A percentile compares a stretch with the other conserved stretches of the same genome.
Evolutionary conservation across 1,284 basidiomycete genomes (phyloP).

Genomic region (Cryptococcus hybrid): DNA sequence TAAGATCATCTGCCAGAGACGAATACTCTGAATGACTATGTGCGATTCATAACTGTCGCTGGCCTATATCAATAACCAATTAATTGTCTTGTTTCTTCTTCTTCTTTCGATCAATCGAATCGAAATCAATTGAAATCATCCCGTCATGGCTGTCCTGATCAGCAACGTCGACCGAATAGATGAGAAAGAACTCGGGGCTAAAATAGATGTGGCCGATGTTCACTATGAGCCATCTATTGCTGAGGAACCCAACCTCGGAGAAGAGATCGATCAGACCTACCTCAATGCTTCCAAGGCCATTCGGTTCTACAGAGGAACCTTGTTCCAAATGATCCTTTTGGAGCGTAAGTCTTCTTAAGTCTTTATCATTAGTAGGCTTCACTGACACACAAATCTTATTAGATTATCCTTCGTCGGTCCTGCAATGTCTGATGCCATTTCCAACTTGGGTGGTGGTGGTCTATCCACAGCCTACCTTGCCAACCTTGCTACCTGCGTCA

Average conservation of each 20-base stretch:
- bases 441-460: constrained; percentile 33
- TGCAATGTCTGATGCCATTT: constrained; percentile 30
- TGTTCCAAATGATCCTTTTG: constrained; percentile 32
- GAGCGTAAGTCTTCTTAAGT: constrained; percentile 18
- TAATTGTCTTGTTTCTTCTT: no score
- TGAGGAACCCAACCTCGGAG: neutral
- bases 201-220: no score
- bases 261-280: constrained; percentile 17
- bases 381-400: neutral
- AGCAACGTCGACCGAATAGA: no score
- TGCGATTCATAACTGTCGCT: no score
- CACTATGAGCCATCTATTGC: neutral
- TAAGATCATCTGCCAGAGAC: no score
- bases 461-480: constrained; percentile 23
- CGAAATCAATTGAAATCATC: no score
- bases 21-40: no score
- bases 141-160: no score
- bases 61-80: no score
- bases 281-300: constrained; percentile 13
- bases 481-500: constrained; percentile 21
- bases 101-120: no score
- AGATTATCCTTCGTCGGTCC: constrained; percentile 27
- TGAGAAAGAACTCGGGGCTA: no score
- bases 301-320: constrained; percentile 18
- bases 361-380: neutral